Percentiles rank a stretch among this genome's conserved stretches.
These are phyloP conservation scores for Nakazawaea wickerhamii DNA, from an alignment of 805 yeast species.

Conservation along the genomic window DNA sequence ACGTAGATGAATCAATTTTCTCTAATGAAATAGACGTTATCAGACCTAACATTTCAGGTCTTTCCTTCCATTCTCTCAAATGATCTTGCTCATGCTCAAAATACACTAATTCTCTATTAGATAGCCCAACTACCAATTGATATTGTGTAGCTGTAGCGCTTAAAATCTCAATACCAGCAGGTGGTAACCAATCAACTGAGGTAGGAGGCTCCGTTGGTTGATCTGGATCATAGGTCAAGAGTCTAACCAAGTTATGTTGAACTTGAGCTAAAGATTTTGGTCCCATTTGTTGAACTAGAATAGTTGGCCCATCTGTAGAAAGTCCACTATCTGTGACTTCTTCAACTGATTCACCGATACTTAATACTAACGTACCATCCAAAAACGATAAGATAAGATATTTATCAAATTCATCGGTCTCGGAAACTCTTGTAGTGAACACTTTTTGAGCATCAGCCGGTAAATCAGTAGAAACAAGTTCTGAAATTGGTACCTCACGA, in stretches of 20 bases:
- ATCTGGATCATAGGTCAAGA: slow-evolving; percentile 33
- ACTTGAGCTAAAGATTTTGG: slow-evolving; percentile 61
- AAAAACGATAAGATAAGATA: slow-evolving; percentile 61
- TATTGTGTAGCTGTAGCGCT: slow-evolving; percentile 56
- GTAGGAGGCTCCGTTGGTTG: slow-evolving; percentile 23
- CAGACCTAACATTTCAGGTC: slow-evolving; percentile 46
- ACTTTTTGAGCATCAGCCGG: slow-evolving; percentile 61
- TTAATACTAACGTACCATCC: slow-evolving; percentile 65
- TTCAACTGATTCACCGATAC: slow-evolving; percentile 76
- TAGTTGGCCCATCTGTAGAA: slow-evolving; percentile 49
- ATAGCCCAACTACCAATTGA: slow-evolving; percentile 67
- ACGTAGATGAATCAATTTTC: slow-evolving; percentile 34
- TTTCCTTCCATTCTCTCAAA: slow-evolving; percentile 64
- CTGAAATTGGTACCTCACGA: slow-evolving; percentile 56
- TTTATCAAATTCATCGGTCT: slow-evolving; percentile 46
- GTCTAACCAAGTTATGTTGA: slow-evolving; percentile 63
- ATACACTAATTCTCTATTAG: slow-evolving; percentile 72
- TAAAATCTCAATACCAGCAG: slow-evolving; percentile 62
- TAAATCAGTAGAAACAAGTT: slow-evolving; percentile 68
- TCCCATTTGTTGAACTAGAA: slow-evolving; percentile 69
- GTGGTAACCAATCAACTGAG: slow-evolving; percentile 74
- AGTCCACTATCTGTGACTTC: slow-evolving; percentile 61
- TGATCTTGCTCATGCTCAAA: slow-evolving; percentile 73
- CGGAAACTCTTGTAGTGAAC: slow-evolving; percentile 52
- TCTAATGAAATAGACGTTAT: slow-evolving; percentile 45